Conservation (phyloP, 2,329 filamentous ascomycete genomes). For the Ophidiomyces ophidiicola region DNA sequence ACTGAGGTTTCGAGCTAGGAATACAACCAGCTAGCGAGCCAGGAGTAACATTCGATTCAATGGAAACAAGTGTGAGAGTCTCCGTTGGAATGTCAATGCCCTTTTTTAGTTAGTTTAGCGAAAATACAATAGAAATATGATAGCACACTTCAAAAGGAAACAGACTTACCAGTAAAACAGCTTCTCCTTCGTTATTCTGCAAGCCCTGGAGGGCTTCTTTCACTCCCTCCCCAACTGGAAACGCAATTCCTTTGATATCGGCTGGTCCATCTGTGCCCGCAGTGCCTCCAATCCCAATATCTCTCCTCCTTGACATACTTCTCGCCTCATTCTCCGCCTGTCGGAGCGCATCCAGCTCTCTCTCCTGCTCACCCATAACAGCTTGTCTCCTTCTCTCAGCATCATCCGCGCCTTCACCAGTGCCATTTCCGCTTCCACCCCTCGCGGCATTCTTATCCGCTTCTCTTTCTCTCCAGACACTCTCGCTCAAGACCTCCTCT, state of each 20-base stretch:
- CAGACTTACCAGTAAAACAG: slow-evolving; percentile 39
- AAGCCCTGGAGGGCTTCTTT: slow-evolving; percentile 38
- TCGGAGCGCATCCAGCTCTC: slow-evolving; percentile 44
- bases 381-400: slow-evolving; percentile 31
- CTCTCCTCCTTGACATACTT: slow-evolving; percentile 40
- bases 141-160: slow-evolving; percentile 11
- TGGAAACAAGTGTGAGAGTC: slow-evolving; percentile 42
- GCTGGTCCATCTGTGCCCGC: slow-evolving; percentile 15
- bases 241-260: slow-evolving; percentile 36
- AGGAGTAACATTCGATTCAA: slow-evolving; percentile 33
- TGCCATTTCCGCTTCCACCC: slow-evolving; percentile 3
- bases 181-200: slow-evolving; percentile 25
- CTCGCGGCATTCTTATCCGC: slow-evolving; percentile 28
- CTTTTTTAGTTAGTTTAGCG: slow-evolving; percentile 21
- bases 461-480: slow-evolving; percentile 44
- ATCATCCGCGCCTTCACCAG: slow-evolving; percentile 13
- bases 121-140: slow-evolving; percentile 18
- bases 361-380: slow-evolving; percentile 51
- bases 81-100: slow-evolving; percentile 37
- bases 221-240: slow-evolving; percentile 43
- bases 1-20: slow-evolving; percentile 44
- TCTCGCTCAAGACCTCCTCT: slow-evolving; percentile 43
- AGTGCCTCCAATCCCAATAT: slow-evolving; percentile 36
- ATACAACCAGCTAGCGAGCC: slow-evolving; percentile 38
- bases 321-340: slow-evolving; percentile 48